phyloP scores from a whole-genome alignment of 371 early-diverging fungal species.

The Apophysomyces ossiformis region DNA sequence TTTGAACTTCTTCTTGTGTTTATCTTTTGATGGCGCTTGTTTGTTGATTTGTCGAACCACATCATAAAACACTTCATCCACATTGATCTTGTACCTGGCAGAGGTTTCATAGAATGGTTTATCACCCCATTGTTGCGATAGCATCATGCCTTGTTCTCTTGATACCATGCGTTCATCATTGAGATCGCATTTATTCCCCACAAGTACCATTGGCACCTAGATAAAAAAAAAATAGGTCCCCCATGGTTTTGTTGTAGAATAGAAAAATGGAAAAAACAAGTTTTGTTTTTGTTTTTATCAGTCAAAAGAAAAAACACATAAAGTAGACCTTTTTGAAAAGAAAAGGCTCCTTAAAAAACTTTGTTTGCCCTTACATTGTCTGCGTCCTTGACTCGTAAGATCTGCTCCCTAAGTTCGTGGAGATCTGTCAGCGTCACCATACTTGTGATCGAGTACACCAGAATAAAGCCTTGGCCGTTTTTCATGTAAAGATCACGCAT shows the following conservation, averaged over 20 bases:
- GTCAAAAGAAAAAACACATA: neutral
- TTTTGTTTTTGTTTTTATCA: neutral
- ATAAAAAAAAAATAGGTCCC: neutral
- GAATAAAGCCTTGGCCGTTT: conserved; percentile 87
- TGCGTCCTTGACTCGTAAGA: conserved; percentile 81
- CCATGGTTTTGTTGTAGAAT: too few relatives aligned
- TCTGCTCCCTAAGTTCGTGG: conserved; percentile 78
- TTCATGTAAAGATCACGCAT: conserved; percentile 94
- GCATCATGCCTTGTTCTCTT: conserved; percentile 63
- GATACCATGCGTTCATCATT: conserved; percentile 80
- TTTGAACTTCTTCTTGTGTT: conserved; percentile 44
- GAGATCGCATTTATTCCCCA: conserved; percentile 89
- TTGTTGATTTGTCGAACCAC: conserved; percentile 65
- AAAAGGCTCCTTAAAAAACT: conserved; percentile 9
- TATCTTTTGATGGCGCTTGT: conserved; percentile 46
- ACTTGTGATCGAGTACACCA: conserved; percentile 88
- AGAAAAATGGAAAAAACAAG: too few relatives aligned
- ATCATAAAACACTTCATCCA: conserved; percentile 76
- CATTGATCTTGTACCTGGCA: conserved; percentile 84
- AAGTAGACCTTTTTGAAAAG: neutral
- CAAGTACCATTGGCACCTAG: conserved; percentile 86
- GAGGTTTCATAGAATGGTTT: conserved; percentile 84
- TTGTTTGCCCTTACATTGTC: conserved; percentile 62
- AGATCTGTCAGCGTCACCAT: conserved; percentile 84
- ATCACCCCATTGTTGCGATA: conserved; percentile 75